Conservation (phyloP, 2,329 filamentous ascomycete species). For the Cordyceps fumosorosea region DNA sequence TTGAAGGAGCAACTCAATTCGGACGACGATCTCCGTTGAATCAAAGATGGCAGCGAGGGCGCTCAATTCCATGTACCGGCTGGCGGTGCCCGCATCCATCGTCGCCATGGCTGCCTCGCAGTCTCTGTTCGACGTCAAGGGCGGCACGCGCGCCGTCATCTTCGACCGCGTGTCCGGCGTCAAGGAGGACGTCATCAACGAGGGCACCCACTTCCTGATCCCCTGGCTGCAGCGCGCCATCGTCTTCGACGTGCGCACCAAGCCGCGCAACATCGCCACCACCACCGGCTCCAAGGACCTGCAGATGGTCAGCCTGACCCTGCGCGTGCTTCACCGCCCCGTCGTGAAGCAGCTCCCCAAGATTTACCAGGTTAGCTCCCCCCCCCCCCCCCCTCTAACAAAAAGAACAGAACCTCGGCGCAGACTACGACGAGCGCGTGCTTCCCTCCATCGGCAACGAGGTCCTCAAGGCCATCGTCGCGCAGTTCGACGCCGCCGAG, state of each 20-base stretch:
- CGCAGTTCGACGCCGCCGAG: constrained; percentile 97
- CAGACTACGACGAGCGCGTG: constrained; percentile 97
- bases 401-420: constrained; percentile 74
- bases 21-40: background rate
- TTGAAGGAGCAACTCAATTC: background rate
- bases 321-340: constrained; percentile 89
- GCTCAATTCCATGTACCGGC: constrained; percentile 57
- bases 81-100: constrained; percentile 66
- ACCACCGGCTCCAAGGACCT: constrained; percentile 98
- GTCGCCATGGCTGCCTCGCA: constrained; percentile 63
- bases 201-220: constrained; percentile 93
- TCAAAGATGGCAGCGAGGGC: constrained; percentile 48
- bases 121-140: constrained; percentile 94
- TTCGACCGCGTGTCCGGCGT: constrained; percentile 92
- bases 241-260: constrained; percentile 94
- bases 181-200: constrained; percentile 85
- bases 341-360: constrained; percentile 89
- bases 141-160: constrained; percentile 91
- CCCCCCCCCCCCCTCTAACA: constrained; percentile 10
- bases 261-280: constrained; percentile 94
- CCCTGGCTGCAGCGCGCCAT: constrained; percentile 95
- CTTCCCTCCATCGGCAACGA: constrained; percentile 98
- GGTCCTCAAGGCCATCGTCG: constrained; percentile 96
- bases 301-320: constrained; percentile 98
- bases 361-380: constrained; percentile 80